Conservation (phyloP, 495 filamentous ascomycete species). For the Talaromyces stipitatus region DNA sequence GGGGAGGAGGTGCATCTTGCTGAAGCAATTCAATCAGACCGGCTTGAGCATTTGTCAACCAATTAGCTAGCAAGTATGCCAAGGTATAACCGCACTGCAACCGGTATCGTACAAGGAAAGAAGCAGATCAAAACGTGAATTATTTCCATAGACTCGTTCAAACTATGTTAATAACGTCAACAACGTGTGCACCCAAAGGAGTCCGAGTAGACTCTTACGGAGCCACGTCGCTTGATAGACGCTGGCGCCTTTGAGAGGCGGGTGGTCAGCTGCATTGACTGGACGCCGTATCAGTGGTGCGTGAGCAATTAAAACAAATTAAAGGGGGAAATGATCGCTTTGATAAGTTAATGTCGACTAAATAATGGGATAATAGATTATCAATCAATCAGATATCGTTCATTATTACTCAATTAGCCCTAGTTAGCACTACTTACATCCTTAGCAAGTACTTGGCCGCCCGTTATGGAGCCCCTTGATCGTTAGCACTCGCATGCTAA, state of each 20-base stretch:
- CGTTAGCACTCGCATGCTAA: not conserved
- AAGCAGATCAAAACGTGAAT: not conserved
- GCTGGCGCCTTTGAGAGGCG: not conserved
- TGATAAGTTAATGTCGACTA: not conserved
- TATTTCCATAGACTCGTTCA: not conserved
- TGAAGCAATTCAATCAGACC: not conserved
- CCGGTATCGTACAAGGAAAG: not conserved
- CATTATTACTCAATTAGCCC: not conserved
- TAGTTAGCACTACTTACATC: not conserved
- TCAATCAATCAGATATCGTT: not conserved
- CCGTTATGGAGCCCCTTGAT: not conserved
- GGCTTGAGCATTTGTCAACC: not conserved
- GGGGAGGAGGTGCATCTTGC: not conserved
- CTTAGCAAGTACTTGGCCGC: too few species aligned
- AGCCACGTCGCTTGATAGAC: conserved; percentile 6
- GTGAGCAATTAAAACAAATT: not conserved
- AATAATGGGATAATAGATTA: not conserved
- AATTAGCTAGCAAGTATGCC: too few species aligned
- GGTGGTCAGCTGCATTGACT: not conserved
- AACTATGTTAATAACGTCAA: not conserved
- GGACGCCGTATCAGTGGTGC: too few species aligned
- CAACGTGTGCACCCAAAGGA: not conserved
- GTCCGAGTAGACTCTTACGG: not conserved
- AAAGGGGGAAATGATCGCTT: not conserved
- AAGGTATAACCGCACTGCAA: not conserved